Percentiles rank a stretch among this genome's conserved stretches.
These are phyloP conservation scores for Macaranga tanarius DNA, from an alignment of 441 rosid genomes.

Conservation along the genomic window DNA sequence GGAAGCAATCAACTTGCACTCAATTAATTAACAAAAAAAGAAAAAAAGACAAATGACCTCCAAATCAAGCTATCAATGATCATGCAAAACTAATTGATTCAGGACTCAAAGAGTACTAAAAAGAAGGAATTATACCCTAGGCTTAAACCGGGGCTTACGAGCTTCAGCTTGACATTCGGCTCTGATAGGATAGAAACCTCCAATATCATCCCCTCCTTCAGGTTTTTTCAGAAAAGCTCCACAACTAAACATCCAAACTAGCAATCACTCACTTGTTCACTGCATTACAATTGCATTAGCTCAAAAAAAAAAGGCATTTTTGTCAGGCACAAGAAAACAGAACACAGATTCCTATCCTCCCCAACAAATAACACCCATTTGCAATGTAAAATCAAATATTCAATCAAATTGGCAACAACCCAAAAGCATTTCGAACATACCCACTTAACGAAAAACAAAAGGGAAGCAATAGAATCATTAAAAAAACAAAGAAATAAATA, in stretches of 20 bases:
- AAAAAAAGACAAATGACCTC: neutral
- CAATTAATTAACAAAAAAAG: neutral
- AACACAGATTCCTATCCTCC: too few species aligned
- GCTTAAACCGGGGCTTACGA: conserved; percentile 71
- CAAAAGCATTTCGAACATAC: neutral
- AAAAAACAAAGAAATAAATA: too few species aligned
- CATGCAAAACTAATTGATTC: neutral
- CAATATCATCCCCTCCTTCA: conserved; percentile 55
- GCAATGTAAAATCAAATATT: neutral
- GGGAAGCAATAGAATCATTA: too few species aligned
- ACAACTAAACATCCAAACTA: conserved; percentile 31
- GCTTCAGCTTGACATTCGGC: conserved; percentile 62
- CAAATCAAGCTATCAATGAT: neutral
- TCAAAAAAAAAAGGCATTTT: too few species aligned
- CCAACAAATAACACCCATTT: neutral
- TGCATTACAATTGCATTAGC: conserved; percentile 2
- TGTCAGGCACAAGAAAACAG: too few species aligned
- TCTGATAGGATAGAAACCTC: conserved; percentile 65
- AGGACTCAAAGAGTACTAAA: neutral
- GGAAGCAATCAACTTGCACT: neutral
- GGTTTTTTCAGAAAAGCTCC: conserved; percentile 39
- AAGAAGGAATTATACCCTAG: conserved; percentile 41
- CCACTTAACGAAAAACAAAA: neutral
- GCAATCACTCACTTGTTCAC: conserved; percentile 21
- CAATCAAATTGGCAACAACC: conserved; percentile 7